Percentiles rank a stretch among this genome's conserved stretches.
These are phyloP conservation scores for Tuber brumale DNA, from an alignment of 495 filamentous ascomycete genomes.

Conservation along the genomic window DNA sequence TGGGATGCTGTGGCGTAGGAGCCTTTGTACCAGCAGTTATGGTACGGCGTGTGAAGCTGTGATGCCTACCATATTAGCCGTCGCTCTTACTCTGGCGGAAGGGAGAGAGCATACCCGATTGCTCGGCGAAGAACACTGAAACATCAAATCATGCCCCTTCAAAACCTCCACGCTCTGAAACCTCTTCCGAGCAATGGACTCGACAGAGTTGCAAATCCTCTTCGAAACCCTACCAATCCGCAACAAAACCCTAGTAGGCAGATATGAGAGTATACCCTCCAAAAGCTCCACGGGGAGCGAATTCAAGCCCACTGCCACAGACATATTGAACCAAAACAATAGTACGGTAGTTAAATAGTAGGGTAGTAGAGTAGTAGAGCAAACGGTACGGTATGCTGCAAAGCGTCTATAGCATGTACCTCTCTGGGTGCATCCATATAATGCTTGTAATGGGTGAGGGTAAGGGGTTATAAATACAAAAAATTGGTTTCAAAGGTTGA, in stretches of 20 bases:
- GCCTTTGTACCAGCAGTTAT: conserved; percentile 13
- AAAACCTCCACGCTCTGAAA: conserved; percentile 14
- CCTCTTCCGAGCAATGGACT: conserved; percentile 21
- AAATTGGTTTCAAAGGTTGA: too few relatives aligned
- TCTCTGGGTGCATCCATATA: too few relatives aligned
- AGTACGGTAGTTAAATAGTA: not conserved
- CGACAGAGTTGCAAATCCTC: not conserved
- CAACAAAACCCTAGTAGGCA: conserved; percentile 6
- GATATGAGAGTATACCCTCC: conserved; percentile 22
- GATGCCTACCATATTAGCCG: not conserved
- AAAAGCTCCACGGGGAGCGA: conserved; percentile 33
- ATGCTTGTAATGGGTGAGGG: too few relatives aligned
- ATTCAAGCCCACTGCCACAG: not conserved
- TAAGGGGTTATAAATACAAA: too few relatives aligned
- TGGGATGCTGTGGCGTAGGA: not conserved
- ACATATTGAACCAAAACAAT: not conserved
- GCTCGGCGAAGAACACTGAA: conserved; percentile 30
- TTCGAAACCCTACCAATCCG: not conserved
- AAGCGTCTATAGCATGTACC: too few relatives aligned
- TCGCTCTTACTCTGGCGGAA: not conserved
- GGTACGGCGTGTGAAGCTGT: conserved; percentile 15
- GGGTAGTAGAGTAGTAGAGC: not conserved
- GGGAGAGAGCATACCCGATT: conserved; percentile 14
- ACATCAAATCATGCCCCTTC: conserved; percentile 26
- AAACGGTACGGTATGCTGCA: not conserved